These are phyloP conservation scores for Tolypocladium tropicale DNA, from an alignment of 2,329 filamentous ascomycete genomes.

Conservation along the genomic window DNA sequence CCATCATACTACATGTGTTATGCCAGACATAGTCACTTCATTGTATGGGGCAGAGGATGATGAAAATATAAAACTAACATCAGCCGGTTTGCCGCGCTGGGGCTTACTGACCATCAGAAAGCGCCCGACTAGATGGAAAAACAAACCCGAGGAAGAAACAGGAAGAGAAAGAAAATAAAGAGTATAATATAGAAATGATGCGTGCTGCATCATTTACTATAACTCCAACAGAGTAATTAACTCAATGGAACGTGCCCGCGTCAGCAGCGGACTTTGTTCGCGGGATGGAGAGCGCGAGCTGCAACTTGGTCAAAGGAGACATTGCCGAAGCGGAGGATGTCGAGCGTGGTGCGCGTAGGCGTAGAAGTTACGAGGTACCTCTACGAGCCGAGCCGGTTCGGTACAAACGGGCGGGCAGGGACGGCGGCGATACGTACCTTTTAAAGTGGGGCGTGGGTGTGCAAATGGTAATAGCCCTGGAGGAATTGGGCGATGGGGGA, in stretches of 20 bases:
- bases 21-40: no score
- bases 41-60: neutral
- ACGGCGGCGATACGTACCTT: neutral
- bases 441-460: neutral
- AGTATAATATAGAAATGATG: neutral
- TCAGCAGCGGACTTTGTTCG: neutral
- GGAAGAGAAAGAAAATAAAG: neutral
- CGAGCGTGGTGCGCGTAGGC: no score
- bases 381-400: neutral
- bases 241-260: neutral
- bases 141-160: neutral
- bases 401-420: neutral
- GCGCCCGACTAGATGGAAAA: neutral
- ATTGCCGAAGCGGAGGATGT: neutral
- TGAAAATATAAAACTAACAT: no score
- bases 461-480: no score
- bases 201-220: neutral
- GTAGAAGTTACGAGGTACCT: no score
- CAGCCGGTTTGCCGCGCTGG: no score
- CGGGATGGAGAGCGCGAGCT: neutral
- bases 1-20: neutral
- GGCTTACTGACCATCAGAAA: neutral
- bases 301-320: slow-evolving; percentile 7
- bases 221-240: neutral
- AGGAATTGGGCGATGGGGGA: no score